phyloP scores from a whole-genome alignment of 1,284 basidiomycete genomes.

The Ceratobasidium papillatum region DNA sequence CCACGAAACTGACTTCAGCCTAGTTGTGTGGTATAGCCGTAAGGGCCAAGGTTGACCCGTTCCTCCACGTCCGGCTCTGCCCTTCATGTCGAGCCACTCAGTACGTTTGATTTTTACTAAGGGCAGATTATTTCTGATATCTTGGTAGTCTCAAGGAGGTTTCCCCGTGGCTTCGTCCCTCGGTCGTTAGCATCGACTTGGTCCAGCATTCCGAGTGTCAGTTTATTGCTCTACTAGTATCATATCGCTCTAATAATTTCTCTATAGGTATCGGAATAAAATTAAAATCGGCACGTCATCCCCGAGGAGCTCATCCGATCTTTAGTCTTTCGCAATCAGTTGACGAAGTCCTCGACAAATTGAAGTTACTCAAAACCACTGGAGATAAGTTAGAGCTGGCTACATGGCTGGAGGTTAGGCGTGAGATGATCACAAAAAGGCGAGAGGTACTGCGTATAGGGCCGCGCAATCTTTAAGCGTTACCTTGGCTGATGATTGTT shows the following conservation, averaged over 20 bases:
- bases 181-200: neutral
- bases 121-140: neutral
- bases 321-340: too few species aligned
- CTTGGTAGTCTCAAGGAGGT: neutral
- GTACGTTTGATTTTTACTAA: neutral
- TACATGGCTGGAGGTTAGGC: neutral
- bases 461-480: neutral
- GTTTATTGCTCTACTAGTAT: neutral
- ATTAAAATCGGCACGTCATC: neutral
- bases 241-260: neutral
- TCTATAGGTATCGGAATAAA: neutral
- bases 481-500: neutral
- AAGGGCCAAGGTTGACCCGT: neutral
- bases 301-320: too few species aligned
- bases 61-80: slow-evolving; percentile 2
- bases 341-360: neutral
- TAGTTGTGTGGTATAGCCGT: neutral
- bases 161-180: neutral
- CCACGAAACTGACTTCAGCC: neutral
- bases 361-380: neutral
- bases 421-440: neutral
- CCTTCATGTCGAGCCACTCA: neutral
- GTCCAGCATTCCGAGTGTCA: neutral
- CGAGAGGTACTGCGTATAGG: neutral
- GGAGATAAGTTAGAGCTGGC: neutral